A percentile compares a stretch with the other conserved stretches of the same genome.
These are phyloP conservation scores for Globisporangium lucens DNA, from an alignment of 352 stramenopile species.

Conservation along the genomic window DNA sequence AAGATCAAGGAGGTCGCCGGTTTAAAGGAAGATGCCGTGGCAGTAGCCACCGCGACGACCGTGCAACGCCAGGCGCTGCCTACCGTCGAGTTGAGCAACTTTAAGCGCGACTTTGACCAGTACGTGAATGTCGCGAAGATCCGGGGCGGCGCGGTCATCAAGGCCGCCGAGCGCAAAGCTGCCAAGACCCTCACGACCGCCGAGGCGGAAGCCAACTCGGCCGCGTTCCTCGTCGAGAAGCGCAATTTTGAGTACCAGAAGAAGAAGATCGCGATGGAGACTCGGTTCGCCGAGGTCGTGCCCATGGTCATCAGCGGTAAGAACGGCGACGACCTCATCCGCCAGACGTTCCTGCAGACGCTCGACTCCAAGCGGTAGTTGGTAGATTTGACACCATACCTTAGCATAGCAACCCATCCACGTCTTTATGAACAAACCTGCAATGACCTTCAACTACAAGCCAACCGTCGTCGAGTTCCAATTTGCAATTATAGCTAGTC, in stretches of 20 bases:
- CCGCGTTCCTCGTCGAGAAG: constrained; percentile 66
- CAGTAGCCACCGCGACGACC: constrained; percentile 43
- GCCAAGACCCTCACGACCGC: constrained; percentile 49
- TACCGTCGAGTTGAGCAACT: constrained; percentile 47
- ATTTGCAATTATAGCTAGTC: too few relatives aligned
- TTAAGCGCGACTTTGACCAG: constrained; percentile 63
- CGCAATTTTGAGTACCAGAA: constrained; percentile 72
- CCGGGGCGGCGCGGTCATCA: constrained; percentile 57
- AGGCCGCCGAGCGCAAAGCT: constrained; percentile 60
- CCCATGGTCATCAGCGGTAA: constrained; percentile 83
- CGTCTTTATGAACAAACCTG: too few relatives aligned
- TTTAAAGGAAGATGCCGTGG: constrained; percentile 61
- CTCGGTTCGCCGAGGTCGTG: constrained; percentile 46
- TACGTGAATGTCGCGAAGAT: constrained; percentile 65
- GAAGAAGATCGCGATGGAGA: constrained; percentile 69
- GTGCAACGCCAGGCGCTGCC: constrained; percentile 60
- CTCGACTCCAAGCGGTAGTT: constrained; percentile 10
- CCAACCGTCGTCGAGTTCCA: too few relatives aligned
- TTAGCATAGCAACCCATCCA: too few relatives aligned
- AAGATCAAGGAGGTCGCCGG: constrained; percentile 60
- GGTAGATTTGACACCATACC: too few relatives aligned
- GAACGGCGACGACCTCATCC: constrained; percentile 80
- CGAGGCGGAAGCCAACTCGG: constrained; percentile 58
- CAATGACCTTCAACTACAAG: too few relatives aligned
- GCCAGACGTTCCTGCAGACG: constrained; percentile 51